Percentiles rank a stretch among this genome's conserved stretches.
Conservation (phyloP, 208 protist species). For the Dictyostelium gargantuum region DNA sequence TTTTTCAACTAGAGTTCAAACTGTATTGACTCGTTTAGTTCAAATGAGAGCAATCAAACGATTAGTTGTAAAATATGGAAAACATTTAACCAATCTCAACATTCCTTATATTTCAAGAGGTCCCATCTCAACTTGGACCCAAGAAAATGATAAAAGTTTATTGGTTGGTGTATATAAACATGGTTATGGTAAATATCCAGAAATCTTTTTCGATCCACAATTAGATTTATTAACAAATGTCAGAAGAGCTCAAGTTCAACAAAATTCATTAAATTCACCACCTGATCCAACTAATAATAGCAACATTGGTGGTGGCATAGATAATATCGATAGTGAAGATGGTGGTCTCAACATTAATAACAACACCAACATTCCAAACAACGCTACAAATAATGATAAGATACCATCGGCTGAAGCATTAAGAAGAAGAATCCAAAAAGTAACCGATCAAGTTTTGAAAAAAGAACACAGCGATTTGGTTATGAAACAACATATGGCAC, state of each 20-base stretch:
- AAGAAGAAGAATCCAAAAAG: conserved; percentile 7
- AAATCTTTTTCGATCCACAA: conserved; percentile 65
- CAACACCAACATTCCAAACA: not conserved
- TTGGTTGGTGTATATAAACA: conserved; percentile 75
- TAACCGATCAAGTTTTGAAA: not conserved
- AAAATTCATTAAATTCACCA: not conserved
- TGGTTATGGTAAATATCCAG: conserved; percentile 72
- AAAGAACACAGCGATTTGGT: not conserved
- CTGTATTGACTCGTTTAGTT: not conserved
- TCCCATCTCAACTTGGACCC: conserved; percentile 1
- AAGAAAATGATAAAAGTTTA: conserved; percentile 43
- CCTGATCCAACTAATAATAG: not conserved
- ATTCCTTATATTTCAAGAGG: not conserved
- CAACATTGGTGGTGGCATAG: not conserved
- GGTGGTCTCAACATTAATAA: no score
- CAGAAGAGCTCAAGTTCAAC: not conserved
- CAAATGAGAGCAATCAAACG: conserved; percentile 15
- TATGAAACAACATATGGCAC: not conserved
- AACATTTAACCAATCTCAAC: not conserved
- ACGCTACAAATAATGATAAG: not conserved
- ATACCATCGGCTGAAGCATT: conserved; percentile 20
- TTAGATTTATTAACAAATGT: not conserved
- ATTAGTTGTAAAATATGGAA: not conserved
- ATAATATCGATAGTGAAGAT: not conserved
- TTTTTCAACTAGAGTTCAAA: conserved; percentile 17